Evolutionary conservation across 495 filamentous ascomycete species (phyloP), one percentile per base, ranked within the genome.

Genomic region (Hypoxylon rickii): DNA sequence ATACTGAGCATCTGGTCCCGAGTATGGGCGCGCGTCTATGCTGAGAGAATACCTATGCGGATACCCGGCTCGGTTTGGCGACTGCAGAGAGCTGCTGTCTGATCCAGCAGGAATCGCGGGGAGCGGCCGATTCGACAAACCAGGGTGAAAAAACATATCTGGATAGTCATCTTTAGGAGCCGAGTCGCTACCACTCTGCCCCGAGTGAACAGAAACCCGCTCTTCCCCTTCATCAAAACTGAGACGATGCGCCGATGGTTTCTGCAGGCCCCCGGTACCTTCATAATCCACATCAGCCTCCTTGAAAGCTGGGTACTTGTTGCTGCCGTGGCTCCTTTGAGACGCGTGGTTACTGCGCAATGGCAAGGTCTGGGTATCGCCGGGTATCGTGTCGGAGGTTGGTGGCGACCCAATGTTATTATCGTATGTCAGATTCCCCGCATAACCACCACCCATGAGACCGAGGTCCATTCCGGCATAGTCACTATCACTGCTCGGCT

Each of bases 171-270:
- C 88, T 43, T 82, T 76, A 17, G 70, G 59, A 15, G 78, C 73
- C 31, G 77, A 81, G n/a, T 83, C 81, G 55, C 78, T 86, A 58
- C 69, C 76, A 74, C 64, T 85, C 71, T 57, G 77, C 64, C 55
- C 78, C 58, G 63, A 82, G 67, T 71, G 74, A 58, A 75, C 70
- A 45, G 55, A 80, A 59, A 66, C 88, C 58, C 65, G 75, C 61
- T 98, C 94, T 64, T 96, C 94, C 0, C 89, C 94, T 67, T 97
- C 92, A 64, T 98, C 94, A 63, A 93, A 97, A 68, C 93, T 96
- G 64, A 93, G 76, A 44, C 90, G 74, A 52, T 86, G 83, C 0
- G 77, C 77, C 38, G 77, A 79, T 13, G 92, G 92, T 49, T 89
- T 82, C 15, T 89, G 81, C 15, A 96, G 73, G 2, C 93, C 93